Conservation (phyloP, 176 grass and related monocot genomes). For the Triticum monococcum region DNA sequence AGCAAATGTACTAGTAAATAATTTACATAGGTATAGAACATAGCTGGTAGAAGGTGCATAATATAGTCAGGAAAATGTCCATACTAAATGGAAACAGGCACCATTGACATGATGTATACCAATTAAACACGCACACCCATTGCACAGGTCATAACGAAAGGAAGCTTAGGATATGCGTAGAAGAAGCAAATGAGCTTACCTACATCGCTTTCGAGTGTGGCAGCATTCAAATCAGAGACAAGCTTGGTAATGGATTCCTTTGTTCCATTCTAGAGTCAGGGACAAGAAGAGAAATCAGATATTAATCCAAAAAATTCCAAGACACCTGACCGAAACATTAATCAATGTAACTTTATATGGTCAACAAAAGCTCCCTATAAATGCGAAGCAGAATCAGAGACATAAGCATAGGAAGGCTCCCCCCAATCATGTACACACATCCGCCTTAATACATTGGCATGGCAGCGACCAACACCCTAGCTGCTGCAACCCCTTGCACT, state of each 20-base stretch:
- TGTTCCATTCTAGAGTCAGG: slow-evolving; percentile 73
- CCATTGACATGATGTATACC: neutral
- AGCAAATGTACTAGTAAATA: slow-evolving; percentile 14
- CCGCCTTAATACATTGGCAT: neutral
- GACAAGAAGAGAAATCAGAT: slow-evolving; percentile 14
- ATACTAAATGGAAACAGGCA: neutral
- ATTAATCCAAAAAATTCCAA: neutral
- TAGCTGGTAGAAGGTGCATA: neutral
- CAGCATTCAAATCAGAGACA: slow-evolving; percentile 84
- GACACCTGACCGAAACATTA: neutral
- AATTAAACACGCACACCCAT: neutral
- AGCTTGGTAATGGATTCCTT: slow-evolving; percentile 94
- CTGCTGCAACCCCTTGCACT: neutral
- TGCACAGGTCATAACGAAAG: neutral
- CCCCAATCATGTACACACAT: neutral
- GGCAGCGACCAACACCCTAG: neutral
- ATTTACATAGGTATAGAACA: neutral
- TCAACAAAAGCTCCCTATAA: neutral
- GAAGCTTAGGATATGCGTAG: neutral
- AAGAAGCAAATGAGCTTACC: slow-evolving; percentile 57
- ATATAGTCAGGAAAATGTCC: neutral
- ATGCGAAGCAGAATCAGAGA: neutral
- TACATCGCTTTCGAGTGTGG: slow-evolving; percentile 91
- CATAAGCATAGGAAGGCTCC: neutral
- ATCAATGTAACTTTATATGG: neutral